phyloP scores from a whole-genome alignment of 1,139 yeast species.

The Protomyces inundatus region DNA sequence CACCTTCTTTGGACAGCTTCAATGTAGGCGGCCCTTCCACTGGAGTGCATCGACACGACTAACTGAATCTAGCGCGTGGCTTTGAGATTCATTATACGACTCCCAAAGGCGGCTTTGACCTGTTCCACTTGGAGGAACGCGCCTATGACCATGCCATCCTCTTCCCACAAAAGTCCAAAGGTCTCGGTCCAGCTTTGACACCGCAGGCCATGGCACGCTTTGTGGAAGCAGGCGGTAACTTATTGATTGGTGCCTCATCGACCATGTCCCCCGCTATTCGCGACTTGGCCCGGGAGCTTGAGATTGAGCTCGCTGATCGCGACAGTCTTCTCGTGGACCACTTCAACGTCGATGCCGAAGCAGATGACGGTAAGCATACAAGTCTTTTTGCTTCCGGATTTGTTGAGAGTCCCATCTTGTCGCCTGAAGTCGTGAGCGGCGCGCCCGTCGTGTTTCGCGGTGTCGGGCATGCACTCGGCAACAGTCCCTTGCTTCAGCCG shows the following conservation, averaged over 20 bases:
- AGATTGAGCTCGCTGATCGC: conserved; percentile 78
- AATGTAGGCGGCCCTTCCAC: conserved; percentile 26
- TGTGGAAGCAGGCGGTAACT: conserved; percentile 65
- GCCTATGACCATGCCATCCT: conserved; percentile 52
- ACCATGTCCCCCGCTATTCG: conserved; percentile 64
- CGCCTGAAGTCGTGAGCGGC: conserved; percentile 27
- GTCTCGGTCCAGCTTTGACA: conserved; percentile 45
- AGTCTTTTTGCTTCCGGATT: conserved; percentile 19
- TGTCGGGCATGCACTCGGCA: conserved; percentile 53
- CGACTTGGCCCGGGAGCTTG: conserved; percentile 68
- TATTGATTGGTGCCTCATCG: conserved; percentile 57
- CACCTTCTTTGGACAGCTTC: conserved; percentile 37
- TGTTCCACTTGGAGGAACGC: conserved; percentile 45
- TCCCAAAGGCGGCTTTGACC: conserved; percentile 37
- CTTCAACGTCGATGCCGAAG: conserved; percentile 43
- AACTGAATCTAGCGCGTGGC: conserved; percentile 35
- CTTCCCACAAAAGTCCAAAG: conserved; percentile 42
- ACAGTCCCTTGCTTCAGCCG: conserved; percentile 65
- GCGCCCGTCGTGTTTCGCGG: conserved; percentile 42
- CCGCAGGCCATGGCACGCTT: conserved; percentile 49
- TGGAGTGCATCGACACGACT: not conserved
- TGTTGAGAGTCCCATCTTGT: conserved; percentile 22
- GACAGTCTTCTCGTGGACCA: conserved; percentile 64
- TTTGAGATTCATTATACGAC: conserved; percentile 37
- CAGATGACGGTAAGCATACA: conserved; percentile 23